These are phyloP conservation scores for Sesbania bispinosa DNA, from an alignment of 306 rosid species.

Conservation along the genomic window DNA sequence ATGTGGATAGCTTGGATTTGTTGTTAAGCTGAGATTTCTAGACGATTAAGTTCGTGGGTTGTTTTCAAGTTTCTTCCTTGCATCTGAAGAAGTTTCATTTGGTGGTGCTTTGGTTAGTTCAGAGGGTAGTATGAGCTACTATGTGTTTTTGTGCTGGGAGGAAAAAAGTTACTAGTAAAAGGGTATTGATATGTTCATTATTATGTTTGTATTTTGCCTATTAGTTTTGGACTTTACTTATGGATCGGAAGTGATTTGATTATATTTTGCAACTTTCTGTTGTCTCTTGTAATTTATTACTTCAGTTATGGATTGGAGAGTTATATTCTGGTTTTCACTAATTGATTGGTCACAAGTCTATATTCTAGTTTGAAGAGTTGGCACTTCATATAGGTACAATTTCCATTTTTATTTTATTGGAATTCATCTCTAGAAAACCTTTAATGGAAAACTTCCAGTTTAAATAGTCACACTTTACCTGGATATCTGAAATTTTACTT, in stretches of 20 bases:
- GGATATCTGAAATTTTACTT: not conserved
- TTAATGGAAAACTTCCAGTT: slow-evolving; percentile 3
- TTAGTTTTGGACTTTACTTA: not conserved
- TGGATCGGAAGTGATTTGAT: slow-evolving; percentile 28
- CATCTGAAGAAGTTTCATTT: slow-evolving; percentile 6
- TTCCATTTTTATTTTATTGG: not conserved
- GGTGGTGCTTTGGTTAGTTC: slow-evolving; percentile 22
- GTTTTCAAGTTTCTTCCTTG: slow-evolving; percentile 13
- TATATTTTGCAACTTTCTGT: not conserved
- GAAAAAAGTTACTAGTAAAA: not conserved
- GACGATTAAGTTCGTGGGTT: slow-evolving; percentile 29
- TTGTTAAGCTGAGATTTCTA: slow-evolving; percentile 13
- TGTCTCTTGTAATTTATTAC: slow-evolving; percentile 16
- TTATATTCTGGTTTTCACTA: not conserved
- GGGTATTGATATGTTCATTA: not conserved
- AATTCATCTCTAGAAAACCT: not conserved
- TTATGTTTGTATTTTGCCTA: no score
- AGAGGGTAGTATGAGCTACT: slow-evolving; percentile 33
- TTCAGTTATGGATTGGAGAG: not conserved
- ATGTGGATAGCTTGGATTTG: slow-evolving; percentile 33
- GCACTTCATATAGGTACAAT: not conserved
- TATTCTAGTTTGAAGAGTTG: slow-evolving; percentile 18
- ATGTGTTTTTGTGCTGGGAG: slow-evolving; percentile 30
- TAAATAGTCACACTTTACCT: not conserved
- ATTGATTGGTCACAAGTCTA: slow-evolving; percentile 8